A percentile compares a stretch with the other conserved stretches of the same genome.
phyloP scores from a whole-genome alignment of 2,329 filamentous ascomycete genomes.

The Cytospora chrysosperma region DNA sequence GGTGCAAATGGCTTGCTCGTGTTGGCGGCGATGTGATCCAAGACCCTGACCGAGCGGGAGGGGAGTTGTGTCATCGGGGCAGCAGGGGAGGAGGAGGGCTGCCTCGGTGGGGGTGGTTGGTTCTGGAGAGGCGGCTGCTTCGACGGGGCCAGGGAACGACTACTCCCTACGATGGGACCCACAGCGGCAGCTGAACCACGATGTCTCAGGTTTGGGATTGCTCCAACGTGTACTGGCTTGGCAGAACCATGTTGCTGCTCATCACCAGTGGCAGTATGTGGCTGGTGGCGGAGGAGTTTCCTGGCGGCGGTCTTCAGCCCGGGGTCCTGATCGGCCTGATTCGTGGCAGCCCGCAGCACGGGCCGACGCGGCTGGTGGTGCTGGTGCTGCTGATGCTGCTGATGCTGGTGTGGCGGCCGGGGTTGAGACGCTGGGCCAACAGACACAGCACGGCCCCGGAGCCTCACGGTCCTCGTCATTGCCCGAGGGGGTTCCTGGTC shows the following conservation, averaged over 20 bases:
- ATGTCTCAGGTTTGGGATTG: slow-evolving; percentile 3
- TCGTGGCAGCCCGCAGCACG: slow-evolving; percentile 22
- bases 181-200: slow-evolving; percentile 10
- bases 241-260: slow-evolving; percentile 2
- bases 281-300: slow-evolving; percentile 10
- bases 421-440: neutral
- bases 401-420: neutral
- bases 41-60: slow-evolving; percentile 17
- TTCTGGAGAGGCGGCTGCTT: slow-evolving; percentile 8
- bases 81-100: neutral
- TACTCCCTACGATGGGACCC: neutral
- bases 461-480: neutral
- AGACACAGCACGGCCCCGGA: neutral
- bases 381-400: slow-evolving; percentile 7
- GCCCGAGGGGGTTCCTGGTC: neutral
- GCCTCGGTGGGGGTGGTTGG: neutral
- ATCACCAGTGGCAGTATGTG: neutral
- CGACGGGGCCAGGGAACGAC: slow-evolving; percentile 2
- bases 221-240: slow-evolving; percentile 10
- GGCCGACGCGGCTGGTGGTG: slow-evolving; percentile 17
- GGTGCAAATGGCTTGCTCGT: slow-evolving; percentile 20
- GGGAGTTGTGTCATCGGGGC: slow-evolving; percentile 18
- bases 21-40: slow-evolving; percentile 21
- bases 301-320: slow-evolving; percentile 16
- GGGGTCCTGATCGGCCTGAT: slow-evolving; percentile 16